These are phyloP conservation scores for Hamiltosporidium magnivora DNA, from an alignment of 371 early-diverging fungal species.

Conservation along the genomic window DNA sequence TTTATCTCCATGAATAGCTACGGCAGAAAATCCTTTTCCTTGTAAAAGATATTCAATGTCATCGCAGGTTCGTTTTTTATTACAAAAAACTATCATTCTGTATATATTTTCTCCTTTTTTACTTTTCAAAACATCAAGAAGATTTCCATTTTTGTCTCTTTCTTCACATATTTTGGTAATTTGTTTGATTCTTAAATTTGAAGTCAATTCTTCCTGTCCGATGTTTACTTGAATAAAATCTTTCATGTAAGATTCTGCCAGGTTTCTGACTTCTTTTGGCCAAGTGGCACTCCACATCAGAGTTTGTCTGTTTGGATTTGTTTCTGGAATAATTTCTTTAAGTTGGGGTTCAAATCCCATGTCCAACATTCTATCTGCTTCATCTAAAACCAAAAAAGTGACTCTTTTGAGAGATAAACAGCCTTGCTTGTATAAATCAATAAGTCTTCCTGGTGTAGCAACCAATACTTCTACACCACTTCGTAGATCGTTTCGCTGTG, in stretches of 20 bases:
- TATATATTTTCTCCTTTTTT: constrained; percentile 64
- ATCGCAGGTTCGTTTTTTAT: constrained; percentile 90
- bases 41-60: constrained; percentile 74
- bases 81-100: constrained; percentile 86
- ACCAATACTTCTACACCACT: constrained; percentile 89
- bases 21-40: constrained; percentile 82
- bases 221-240: constrained; percentile 94
- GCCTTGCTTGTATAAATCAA: constrained; percentile 69
- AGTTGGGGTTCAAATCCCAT: constrained; percentile 99
- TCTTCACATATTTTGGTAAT: constrained; percentile 71
- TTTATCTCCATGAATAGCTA: constrained; percentile 97
- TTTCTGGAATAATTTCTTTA: constrained; percentile 87
- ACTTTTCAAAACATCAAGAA: constrained; percentile 65
- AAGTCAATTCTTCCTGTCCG: constrained; percentile 89
- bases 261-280: constrained; percentile 84
- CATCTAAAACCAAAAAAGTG: constrained; percentile 89
- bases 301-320: constrained; percentile 90
- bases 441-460: constrained; percentile 95
- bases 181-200: constrained; percentile 86
- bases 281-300: constrained; percentile 99
- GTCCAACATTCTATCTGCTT: constrained; percentile 95
- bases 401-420: constrained; percentile 78
- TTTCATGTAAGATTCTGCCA: constrained; percentile 78
- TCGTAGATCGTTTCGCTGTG: constrained; percentile 74
- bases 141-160: constrained; percentile 77